These are phyloP conservation scores for Podosphaera xanthii DNA, from an alignment of 2,329 filamentous ascomycete species.

Conservation along the genomic window DNA sequence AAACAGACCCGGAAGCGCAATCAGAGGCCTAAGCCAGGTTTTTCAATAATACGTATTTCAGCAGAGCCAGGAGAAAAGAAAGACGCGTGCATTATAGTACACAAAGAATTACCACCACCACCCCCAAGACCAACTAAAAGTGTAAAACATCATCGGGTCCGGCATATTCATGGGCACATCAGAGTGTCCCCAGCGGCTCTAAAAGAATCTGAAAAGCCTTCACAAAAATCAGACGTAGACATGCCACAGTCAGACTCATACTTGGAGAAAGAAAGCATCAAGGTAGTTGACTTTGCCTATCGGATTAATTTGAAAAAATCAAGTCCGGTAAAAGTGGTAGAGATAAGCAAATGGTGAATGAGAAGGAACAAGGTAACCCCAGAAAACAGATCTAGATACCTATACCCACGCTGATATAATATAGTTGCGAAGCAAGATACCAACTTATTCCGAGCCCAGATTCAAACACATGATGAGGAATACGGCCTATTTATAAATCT, in stretches of 20 bases:
- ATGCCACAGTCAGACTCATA: not conserved
- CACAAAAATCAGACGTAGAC: not conserved
- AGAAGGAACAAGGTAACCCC: not conserved
- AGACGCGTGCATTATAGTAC: not conserved
- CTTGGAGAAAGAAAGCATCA: not conserved
- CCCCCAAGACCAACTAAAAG: not conserved
- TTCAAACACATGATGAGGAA: no score
- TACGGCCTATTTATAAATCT: no score
- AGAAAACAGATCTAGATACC: no score
- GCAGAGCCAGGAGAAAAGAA: not conserved
- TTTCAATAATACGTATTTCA: not conserved
- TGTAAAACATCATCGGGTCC: not conserved
- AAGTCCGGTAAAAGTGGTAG: not conserved
- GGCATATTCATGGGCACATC: not conserved
- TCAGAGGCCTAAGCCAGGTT: not conserved
- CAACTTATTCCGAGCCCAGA: no score
- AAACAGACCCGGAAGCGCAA: not conserved
- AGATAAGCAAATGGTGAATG: not conserved
- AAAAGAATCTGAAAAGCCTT: not conserved
- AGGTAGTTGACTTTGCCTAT: not conserved
- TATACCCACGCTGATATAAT: no score
- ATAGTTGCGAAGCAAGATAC: no score
- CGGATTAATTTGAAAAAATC: not conserved
- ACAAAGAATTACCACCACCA: not conserved
- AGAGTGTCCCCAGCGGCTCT: not conserved